Base-by-base conservation (phyloP, 345 rosid species). In the Rhodamnia rubescens region DNA sequence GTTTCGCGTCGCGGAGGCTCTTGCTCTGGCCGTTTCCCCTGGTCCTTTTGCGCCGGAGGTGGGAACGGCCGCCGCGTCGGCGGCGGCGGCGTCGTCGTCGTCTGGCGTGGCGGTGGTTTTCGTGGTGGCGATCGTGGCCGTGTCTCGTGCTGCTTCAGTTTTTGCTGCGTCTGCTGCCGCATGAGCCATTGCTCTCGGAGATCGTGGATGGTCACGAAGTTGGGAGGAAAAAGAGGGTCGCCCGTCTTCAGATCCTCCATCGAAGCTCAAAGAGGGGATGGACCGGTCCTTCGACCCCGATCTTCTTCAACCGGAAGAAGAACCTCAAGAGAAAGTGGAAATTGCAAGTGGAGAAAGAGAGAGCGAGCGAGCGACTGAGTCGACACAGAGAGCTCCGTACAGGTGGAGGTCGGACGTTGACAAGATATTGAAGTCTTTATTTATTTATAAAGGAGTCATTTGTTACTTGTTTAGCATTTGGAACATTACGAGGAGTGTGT, bases 131-230 rank as follows among this genome's bases (percentile, higher is more conserved):
- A 49, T 84, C 85, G 80, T 10, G 11, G 53, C 18, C 40, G 44
- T 6, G 81, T 16, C 53, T 14, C 55, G 32, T 10, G 56, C 80
- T 10, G 56, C 54, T 42, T 26, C 78, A 16, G 36, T 42, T n/a
- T n/a, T 12, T 18, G 32, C 15, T 58, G 51, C 10, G 22, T 52
- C n/a, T 55, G 49, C 75, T 74, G 83, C 47, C 84, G 80, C 53
- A 55, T 24, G 18, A 82, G 4, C 90, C 89, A 85, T 22, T 87
- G 87, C 44, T 89, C 36, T 36, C 9, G 84, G 32, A 89, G 89
- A 42, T 89, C 42, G 50, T 21, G 50, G 69, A 89, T 88, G 42
- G 90, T 87, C 24, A 89, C 89, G 59, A 83, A 87, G 52, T 87
- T 59, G n/a, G 89, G 56, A 16, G 90, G 90, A 36, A 85, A 26